phyloP scores from a whole-genome alignment of 768 basidiomycete species.

The Suillus brevipes region DNA sequence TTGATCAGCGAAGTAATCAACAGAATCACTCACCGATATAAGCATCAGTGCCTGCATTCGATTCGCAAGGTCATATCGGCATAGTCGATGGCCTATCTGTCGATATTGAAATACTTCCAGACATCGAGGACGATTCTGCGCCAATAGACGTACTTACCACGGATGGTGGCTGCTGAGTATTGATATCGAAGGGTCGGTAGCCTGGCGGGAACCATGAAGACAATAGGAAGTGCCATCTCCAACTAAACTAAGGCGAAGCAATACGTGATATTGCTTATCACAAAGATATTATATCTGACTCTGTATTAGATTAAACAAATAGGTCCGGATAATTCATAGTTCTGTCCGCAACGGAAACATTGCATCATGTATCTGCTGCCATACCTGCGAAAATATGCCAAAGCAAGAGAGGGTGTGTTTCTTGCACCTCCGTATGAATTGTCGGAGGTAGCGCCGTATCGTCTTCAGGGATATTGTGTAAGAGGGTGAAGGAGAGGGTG shows the following conservation, averaged over 20 bases:
- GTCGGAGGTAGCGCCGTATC: constrained; percentile 14
- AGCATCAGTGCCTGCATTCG: background rate
- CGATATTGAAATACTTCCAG: constrained; percentile 46
- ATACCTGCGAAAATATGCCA: constrained; percentile 20
- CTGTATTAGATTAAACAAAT: background rate
- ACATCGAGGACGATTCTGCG: constrained; percentile 7
- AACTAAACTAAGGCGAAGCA: background rate
- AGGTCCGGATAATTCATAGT: constrained; percentile 18
- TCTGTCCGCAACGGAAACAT: constrained; percentile 27
- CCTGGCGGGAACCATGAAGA: background rate
- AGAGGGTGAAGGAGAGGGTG: background rate
- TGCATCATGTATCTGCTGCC: constrained; percentile 17
- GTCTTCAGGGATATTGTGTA: constrained; percentile 13
- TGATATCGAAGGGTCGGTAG: constrained; percentile 43
- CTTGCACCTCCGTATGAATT: constrained; percentile 21
- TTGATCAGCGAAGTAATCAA: background rate
- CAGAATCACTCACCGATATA: background rate
- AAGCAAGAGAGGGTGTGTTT: constrained; percentile 23
- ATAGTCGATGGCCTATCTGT: constrained; percentile 43
- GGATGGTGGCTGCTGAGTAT: constrained; percentile 45
- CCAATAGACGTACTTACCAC: constrained; percentile 53
- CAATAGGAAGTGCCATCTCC: background rate
- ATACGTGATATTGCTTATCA: background rate
- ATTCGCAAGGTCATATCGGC: constrained; percentile 25
- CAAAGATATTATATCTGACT: background rate